These are phyloP conservation scores for Suillus bovinus DNA, from an alignment of 768 basidiomycete species.

Conservation along the genomic window DNA sequence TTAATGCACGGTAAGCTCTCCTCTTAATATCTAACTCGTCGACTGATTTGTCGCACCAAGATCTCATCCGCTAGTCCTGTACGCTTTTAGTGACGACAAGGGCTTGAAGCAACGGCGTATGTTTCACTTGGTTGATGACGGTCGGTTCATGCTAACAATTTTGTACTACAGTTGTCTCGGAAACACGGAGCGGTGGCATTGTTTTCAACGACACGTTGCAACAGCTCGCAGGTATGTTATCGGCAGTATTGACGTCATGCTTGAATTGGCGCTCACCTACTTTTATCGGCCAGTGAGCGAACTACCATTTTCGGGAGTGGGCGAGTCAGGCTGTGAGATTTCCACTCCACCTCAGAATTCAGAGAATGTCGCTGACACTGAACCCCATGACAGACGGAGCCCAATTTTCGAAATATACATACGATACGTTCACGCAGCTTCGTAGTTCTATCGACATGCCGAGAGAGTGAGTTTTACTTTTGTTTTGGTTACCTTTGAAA, in stretches of 20 bases:
- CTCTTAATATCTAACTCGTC: not conserved
- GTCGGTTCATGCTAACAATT: constrained; percentile 23
- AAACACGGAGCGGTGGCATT: constrained; percentile 57
- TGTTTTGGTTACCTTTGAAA: not conserved
- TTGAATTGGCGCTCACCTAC: not conserved
- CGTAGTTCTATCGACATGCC: constrained; percentile 56
- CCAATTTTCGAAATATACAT: constrained; percentile 53
- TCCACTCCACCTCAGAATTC: not conserved
- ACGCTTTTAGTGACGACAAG: constrained; percentile 58
- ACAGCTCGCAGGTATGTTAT: constrained; percentile 48
- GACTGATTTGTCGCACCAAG: constrained; percentile 30
- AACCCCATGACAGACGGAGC: constrained; percentile 49
- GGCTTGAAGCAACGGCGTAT: constrained; percentile 40
- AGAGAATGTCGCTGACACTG: not conserved
- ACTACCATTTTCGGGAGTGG: constrained; percentile 55
- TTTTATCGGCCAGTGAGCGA: constrained; percentile 31
- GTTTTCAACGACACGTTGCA: constrained; percentile 62
- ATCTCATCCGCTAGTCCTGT: constrained; percentile 60
- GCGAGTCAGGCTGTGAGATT: constrained; percentile 64
- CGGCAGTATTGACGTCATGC: constrained; percentile 18
- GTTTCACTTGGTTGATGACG: constrained; percentile 12
- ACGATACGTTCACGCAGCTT: constrained; percentile 53
- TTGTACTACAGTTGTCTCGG: constrained; percentile 45
- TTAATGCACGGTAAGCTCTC: constrained; percentile 48
- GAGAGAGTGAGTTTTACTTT: constrained; percentile 42